Base-by-base conservation (phyloP, 768 basidiomycete species). In the Agaricus subrufescens region DNA sequence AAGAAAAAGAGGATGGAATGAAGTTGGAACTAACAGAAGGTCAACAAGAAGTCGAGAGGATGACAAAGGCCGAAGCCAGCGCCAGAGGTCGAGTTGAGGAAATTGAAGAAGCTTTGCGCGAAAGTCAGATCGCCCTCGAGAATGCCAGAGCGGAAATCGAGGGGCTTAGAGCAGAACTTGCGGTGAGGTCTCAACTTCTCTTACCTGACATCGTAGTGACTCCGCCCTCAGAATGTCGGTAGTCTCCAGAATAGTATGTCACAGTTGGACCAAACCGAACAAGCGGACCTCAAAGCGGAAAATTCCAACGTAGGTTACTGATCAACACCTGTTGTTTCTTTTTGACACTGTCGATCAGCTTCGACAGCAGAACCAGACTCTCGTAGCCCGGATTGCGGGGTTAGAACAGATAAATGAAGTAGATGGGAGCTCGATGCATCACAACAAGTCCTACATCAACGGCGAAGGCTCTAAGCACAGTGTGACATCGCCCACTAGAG, bases 111-210 rank as follows among this genome's bases (percentile, higher is more conserved):
- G 96, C 96, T 2, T 73, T 98, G 40, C 76, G 87, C 60, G 94
- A 98, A 73, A 92, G 89, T 61, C 87, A 86, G 2, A 77, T 84
- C 45, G 91, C 95, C 0, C 78, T 98, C 9, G 95, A 98, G 69
- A 88, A 87, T 62, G 90, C 94, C 4, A 75, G 90, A 54, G 91
- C 90, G 12, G 96, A 99, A 69, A 88, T 98, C 11, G 96, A 99
- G 72, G 58, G 73, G 72, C 63, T 85, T 44, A 74, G 95, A 52
- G 71, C 80, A 34, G 96, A 97, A 58, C 73, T 89, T 44, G 76
- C 82, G 37, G 92, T 94, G 69, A 75, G 54, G 29, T 39, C 26
- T 30, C 27, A 37, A 14, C 27, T 52, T 7, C 11, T 14, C 15
- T 12, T 7, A 26, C 4, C 19, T 7, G n/a, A 19, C 7, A 14